Evolutionary conservation across 208 protist species (phyloP), one percentile per base, ranked within the genome.

Genomic region (Sergeia podlipaevii): DNA sequence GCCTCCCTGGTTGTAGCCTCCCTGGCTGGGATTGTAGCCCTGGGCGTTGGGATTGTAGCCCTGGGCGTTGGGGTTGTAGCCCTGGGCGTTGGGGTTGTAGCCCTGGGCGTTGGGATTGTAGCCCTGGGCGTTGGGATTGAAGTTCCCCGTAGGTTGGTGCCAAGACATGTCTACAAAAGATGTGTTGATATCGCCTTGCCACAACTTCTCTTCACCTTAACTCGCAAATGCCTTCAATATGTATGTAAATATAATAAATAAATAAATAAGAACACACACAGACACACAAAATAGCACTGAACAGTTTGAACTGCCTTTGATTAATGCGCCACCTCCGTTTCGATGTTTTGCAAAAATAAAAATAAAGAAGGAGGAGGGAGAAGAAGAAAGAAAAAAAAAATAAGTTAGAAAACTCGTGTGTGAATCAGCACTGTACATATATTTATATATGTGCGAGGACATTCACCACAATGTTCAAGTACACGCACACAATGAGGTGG

Each of bases 81-180:
- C 36, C 5, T 41, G 4, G 36, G 13, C 20, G 36, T 20, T 11
- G 5, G 33, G 3, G 51, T 56, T 29, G 27, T 32, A 34, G 13
- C n/a, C 10, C 21, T 45, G 49, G 26, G 53, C 68, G 59, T 69
- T 80, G 46, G 61, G 55, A 63, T 77, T 80, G 44, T 81, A 70
- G 13, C n/a, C 10, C 21, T 45, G 49, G 26, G 53, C 68, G 59
- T 69, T 80, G 46, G 61, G 55, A 63, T 77, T 80, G 44, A 80
- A 70, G 50, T 75, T 77, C 2, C 79, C 82, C 21, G 61, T 64
- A 13, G 79, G 79, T 43, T 84, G 80, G 48, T 85, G 69, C 85
- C 80, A 91, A 23, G 84, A 80, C 84, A 91, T 91, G 4, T 48
- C 20, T 21, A 11, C 18, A 28, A 13, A 33, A 20, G 8, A 18